phyloP scores from a whole-genome alignment of 495 filamentous ascomycete genomes.

The Penicillium paradoxum region DNA sequence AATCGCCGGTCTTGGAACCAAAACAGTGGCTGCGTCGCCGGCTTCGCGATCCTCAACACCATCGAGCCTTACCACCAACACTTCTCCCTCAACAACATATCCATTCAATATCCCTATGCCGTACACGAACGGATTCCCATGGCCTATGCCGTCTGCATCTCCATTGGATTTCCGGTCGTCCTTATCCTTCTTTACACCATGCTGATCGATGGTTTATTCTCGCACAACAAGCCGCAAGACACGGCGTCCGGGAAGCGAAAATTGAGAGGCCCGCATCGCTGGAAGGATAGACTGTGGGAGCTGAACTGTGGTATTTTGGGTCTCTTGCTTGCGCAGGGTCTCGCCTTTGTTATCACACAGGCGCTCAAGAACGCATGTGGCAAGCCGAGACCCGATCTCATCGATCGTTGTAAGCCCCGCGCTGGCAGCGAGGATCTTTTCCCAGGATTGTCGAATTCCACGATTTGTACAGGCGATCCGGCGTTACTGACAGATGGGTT shows the following conservation, averaged over 20 bases:
- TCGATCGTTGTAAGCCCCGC: slow-evolving; percentile 60
- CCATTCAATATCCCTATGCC: slow-evolving; percentile 68
- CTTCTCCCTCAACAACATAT: slow-evolving; percentile 56
- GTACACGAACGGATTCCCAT: slow-evolving; percentile 68
- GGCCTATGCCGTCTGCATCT: slow-evolving; percentile 50
- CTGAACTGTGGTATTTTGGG: slow-evolving; percentile 77
- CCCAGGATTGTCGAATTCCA: slow-evolving; percentile 55
- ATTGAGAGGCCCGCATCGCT: slow-evolving; percentile 63
- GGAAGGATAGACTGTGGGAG: slow-evolving; percentile 69
- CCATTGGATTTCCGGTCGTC: slow-evolving; percentile 52
- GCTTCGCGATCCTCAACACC: slow-evolving; percentile 51
- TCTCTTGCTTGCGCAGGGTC: slow-evolving; percentile 58
- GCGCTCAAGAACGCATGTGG: slow-evolving; percentile 83
- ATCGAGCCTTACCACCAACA: slow-evolving; percentile 55
- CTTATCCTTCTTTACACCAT: slow-evolving; percentile 70
- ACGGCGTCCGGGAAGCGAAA: slow-evolving; percentile 38
- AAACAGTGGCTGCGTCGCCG: slow-evolving; percentile 43
- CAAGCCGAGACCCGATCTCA: slow-evolving; percentile 78
- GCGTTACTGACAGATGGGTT: slow-evolving; percentile 77
- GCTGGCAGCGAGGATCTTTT: slow-evolving; percentile 31
- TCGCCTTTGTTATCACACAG: slow-evolving; percentile 72
- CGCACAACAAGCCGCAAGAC: slow-evolving; percentile 53
- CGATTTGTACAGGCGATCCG: slow-evolving; percentile 65
- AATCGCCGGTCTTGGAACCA: neutral
- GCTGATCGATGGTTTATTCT: slow-evolving; percentile 63